phyloP scores from a whole-genome alignment of 164 flowering plant species.

The Vitis labrusca region DNA sequence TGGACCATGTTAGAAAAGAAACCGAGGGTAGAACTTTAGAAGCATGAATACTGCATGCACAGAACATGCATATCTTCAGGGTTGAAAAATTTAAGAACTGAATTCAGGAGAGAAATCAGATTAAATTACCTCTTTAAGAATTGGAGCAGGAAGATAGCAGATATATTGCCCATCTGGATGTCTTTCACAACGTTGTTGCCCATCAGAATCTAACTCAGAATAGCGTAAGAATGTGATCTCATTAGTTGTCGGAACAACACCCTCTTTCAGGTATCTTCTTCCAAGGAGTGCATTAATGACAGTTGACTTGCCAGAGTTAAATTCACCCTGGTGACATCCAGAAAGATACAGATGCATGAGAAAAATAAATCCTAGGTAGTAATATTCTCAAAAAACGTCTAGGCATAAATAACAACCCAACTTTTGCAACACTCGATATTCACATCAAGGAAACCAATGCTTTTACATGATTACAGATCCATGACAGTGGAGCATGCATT shows the following conservation, averaged over 20 bases:
- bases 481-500: too few relatives aligned
- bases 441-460: too few relatives aligned
- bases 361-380: not conserved
- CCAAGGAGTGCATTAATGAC: conserved; percentile 97
- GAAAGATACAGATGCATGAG: conserved; percentile 7
- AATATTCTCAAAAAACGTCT: too few relatives aligned
- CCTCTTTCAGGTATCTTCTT: conserved; percentile 77
- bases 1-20: not conserved
- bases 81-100: not conserved
- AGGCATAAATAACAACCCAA: too few relatives aligned
- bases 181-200: conserved; percentile 71
- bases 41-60: too few relatives aligned
- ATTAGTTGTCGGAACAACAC: conserved; percentile 97
- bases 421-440: too few relatives aligned
- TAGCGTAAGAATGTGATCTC: conserved; percentile 89
- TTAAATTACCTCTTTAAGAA: conserved; percentile 75
- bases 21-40: not conserved
- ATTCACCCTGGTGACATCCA: conserved; percentile 70
- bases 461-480: too few relatives aligned
- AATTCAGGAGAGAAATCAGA: not conserved
- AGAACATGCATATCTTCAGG: too few relatives aligned
- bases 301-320: conserved; percentile 93
- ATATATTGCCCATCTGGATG: conserved; percentile 91
- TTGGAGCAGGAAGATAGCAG: conserved; percentile 82
- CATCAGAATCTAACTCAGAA: conserved; percentile 53